These are phyloP conservation scores for Pulveroboletus sp. DNA, from an alignment of 1,284 basidiomycete species.

Conservation along the genomic window DNA sequence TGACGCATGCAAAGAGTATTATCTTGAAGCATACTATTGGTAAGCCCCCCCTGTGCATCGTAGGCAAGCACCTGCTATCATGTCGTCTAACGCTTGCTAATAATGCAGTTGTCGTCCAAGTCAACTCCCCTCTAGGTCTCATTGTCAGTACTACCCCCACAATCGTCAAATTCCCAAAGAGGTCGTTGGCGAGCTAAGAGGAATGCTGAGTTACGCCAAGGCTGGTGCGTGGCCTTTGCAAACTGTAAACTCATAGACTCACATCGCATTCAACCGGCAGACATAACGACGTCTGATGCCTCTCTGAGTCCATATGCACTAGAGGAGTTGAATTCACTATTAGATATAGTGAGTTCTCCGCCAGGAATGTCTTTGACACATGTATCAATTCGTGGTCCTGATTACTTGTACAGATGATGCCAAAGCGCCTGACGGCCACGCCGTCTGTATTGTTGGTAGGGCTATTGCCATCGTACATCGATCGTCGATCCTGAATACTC, in stretches of 20 bases:
- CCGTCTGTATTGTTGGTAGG: constrained; percentile 25
- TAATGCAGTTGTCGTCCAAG: no score
- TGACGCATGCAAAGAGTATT: no score
- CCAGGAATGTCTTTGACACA: background rate
- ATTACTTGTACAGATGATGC: constrained; percentile 7
- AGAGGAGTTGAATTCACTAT: constrained; percentile 16
- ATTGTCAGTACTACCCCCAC: constrained; percentile 26
- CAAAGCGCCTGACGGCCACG: constrained; percentile 3
- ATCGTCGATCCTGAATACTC: background rate
- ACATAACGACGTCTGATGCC: constrained; percentile 23
- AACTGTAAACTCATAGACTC: background rate
- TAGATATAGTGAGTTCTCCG: constrained; percentile 23
- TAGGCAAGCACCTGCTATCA: constrained; percentile 4
- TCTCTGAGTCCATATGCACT: constrained; percentile 23
- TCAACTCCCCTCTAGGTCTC: constrained; percentile 11
- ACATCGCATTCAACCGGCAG: background rate
- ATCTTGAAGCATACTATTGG: no score
- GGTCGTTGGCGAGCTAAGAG: constrained; percentile 18
- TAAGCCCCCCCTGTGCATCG: no score
- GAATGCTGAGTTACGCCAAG: constrained; percentile 24
- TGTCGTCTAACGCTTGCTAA: no score
- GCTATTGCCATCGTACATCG: no score
- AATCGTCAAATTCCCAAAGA: constrained; percentile 6
- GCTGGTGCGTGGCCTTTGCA: constrained; percentile 10
- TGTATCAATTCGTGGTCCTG: background rate